Evolutionary conservation across 495 filamentous ascomycete genomes (phyloP), one percentile per base, ranked within the genome.

Genomic region (Jackrogersella multiformis): DNA sequence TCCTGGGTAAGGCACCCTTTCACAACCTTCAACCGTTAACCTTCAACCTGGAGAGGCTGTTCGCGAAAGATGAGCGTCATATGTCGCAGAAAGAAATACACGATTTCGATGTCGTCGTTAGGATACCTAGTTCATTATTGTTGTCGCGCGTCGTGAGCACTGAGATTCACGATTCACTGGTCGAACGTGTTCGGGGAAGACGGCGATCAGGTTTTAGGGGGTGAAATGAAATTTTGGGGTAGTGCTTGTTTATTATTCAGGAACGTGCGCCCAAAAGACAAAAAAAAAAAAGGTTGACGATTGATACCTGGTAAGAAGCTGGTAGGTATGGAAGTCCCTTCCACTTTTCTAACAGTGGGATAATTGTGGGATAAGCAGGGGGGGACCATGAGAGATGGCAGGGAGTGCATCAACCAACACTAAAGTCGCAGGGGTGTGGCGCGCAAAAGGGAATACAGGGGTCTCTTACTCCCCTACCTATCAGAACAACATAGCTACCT

Each of bases 201-300:
- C 56, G 56, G 66, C 51, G 66, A 69, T 69, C 61, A 61, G 35
- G 56, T 52, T 70, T 49, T 65, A 66, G 61, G 61, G 61, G 67
- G 56, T 65, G 67, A 65, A 52, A 70, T 62, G 61, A 66, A 54
- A 70, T 57, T 70, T 68, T 58, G 67, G 67, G 67, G 61, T 70
- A 70, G 67, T 20, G 52, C 56, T 15, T 66, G 67, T 70, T 66
- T 69, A 70, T 70, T 70, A 70, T 70, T 46, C 61, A 66, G 67
- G 67, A 70, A 66, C 67, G 67, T 62, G 61, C 61, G 34, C 60
- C 52, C 20, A 21, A 21, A 23, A 44, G 41, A 42, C n/a, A n/a
- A n/a, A n/a, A n/a, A n/a, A n/a, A 42, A 42, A 41, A 64, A 55
- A 62, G 55, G 16, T 39, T 34, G 24, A 34, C 15, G 46, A 48